Evolutionary conservation across 2,329 filamentous ascomycete genomes (phyloP).

Genomic region (Botryotinia convoluta): DNA sequence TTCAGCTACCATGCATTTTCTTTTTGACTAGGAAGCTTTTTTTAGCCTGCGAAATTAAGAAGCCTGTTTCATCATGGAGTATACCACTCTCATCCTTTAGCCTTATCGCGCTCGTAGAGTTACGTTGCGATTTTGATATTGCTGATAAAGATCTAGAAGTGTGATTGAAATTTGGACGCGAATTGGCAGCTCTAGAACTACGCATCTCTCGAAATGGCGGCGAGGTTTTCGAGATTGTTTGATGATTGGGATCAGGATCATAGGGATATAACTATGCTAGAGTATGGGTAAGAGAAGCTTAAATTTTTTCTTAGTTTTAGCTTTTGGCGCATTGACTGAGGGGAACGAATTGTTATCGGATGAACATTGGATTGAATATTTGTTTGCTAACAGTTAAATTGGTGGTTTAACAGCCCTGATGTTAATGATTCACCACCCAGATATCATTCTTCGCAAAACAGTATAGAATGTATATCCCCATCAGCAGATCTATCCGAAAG

Average conservation of each 20-base stretch:
- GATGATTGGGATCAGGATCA: slow-evolving; percentile 20
- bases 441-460: neutral
- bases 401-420: neutral
- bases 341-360: neutral
- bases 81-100: neutral
- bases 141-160: neutral
- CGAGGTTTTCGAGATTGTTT: slow-evolving; percentile 22
- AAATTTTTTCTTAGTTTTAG: neutral
- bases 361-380: neutral
- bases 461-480: slow-evolving; percentile 1
- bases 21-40: neutral
- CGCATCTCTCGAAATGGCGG: neutral
- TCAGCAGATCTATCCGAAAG: slow-evolving; percentile 14
- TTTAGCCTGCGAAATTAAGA: neutral
- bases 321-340: neutral
- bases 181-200: neutral
- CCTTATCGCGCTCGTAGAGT: neutral
- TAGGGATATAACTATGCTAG: slow-evolving; percentile 15
- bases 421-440: neutral
- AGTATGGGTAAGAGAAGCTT: slow-evolving; percentile 12
- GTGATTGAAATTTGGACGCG: neutral
- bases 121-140: neutral
- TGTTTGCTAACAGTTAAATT: neutral
- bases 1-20: neutral
- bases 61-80: neutral